Conservation (phyloP, 305 asterid genomes). For the Rubia peregrina region DNA sequence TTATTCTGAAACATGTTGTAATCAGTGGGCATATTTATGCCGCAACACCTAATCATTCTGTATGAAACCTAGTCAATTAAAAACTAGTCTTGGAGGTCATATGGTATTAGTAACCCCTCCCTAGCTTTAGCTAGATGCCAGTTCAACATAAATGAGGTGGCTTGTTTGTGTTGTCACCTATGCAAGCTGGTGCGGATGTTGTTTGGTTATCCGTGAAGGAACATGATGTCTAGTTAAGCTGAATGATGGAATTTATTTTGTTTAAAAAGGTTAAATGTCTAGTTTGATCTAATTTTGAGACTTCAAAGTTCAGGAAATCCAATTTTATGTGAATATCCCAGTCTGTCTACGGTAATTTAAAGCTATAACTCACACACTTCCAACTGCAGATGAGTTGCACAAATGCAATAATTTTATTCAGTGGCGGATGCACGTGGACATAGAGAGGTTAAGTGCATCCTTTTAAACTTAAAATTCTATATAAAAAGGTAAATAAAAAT, state of each 20-base stretch:
- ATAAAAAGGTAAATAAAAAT: too few species aligned
- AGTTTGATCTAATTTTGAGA: background rate
- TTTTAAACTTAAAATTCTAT: too few species aligned
- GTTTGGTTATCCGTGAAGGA: background rate
- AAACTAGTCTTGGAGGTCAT: background rate
- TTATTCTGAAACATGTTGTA: too few species aligned
- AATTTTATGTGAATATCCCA: background rate
- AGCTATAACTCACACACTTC: background rate
- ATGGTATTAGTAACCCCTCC: background rate
- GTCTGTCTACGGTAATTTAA: too few species aligned
- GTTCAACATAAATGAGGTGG: background rate
- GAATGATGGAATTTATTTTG: background rate
- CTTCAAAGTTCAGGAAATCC: background rate
- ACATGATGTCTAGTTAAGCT: background rate
- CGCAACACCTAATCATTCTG: too few species aligned
- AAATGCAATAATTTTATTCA: too few species aligned
- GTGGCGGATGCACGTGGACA: too few species aligned
- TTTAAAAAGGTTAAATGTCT: background rate
- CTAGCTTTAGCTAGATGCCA: background rate
- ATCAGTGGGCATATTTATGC: too few species aligned
- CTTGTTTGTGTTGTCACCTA: background rate
- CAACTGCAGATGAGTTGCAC: background rate
- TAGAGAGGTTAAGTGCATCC: too few species aligned
- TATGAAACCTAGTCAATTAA: background rate
- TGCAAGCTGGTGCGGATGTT: background rate